Conservation (phyloP, 768 basidiomycete genomes). For the Agaricus subrufescens region DNA sequence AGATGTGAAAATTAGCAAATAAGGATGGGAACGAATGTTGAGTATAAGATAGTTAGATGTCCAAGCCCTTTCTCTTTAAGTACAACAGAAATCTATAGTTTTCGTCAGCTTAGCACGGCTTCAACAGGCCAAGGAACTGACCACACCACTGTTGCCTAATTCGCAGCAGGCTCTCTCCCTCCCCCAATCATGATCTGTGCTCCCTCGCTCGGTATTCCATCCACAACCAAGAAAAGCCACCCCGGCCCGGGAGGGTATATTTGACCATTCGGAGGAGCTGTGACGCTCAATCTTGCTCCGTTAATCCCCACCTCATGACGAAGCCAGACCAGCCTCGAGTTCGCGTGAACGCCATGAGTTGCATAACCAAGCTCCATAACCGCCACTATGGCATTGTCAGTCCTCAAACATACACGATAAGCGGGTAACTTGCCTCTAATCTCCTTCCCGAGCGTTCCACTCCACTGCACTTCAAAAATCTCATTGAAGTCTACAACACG, state of each 20-base stretch:
- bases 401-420: background rate
- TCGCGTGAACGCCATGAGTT: constrained; percentile 73
- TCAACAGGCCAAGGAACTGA: constrained; percentile 27
- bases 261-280: constrained; percentile 50
- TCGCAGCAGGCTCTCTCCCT: constrained; percentile 55
- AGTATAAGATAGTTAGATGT: background rate
- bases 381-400: constrained; percentile 38
- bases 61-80: background rate
- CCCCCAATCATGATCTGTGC: constrained; percentile 64
- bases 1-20: too few relatives aligned
- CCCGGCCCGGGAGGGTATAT: constrained; percentile 82
- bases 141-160: constrained; percentile 54
- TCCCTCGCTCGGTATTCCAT: constrained; percentile 63
- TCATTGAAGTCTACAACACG: constrained; percentile 40
- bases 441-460: constrained; percentile 31
- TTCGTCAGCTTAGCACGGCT: background rate
- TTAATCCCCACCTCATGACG: constrained; percentile 39
- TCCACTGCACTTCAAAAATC: constrained; percentile 34
- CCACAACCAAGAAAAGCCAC: constrained; percentile 64
- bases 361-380: constrained; percentile 83
- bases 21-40: background rate
- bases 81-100: background rate
- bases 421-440: constrained; percentile 41
- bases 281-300: background rate
- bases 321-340: constrained; percentile 73